Percentiles rank a stretch among this genome's conserved stretches.
These are phyloP conservation scores for Corynespora cassiicola DNA, from an alignment of 2,329 filamentous ascomycete genomes.

Conservation along the genomic window DNA sequence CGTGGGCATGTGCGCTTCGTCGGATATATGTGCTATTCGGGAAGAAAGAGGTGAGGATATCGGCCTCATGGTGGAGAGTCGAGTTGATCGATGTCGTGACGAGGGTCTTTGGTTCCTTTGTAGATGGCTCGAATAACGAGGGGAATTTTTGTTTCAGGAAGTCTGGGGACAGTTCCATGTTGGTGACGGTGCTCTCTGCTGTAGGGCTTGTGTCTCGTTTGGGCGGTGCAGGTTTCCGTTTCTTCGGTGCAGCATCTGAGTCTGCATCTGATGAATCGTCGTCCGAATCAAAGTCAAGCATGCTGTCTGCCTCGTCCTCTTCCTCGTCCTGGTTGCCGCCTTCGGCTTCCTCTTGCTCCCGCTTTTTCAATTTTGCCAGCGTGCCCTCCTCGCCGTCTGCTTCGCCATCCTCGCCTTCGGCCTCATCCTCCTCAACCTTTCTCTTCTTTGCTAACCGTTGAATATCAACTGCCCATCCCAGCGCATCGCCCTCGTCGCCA, in stretches of 20 bases:
- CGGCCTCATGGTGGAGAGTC: constrained; percentile 82
- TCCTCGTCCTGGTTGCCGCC: constrained; percentile 24
- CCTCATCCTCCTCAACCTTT: constrained; percentile 50
- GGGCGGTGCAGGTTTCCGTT: constrained; percentile 48
- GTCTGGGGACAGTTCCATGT: constrained; percentile 66
- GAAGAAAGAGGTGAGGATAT: constrained; percentile 80
- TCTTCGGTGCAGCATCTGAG: constrained; percentile 50
- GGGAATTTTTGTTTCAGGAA: constrained; percentile 67
- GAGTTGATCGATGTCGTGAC: constrained; percentile 91
- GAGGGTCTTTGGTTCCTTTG: constrained; percentile 81
- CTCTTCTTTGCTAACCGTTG: constrained; percentile 51
- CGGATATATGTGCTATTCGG: constrained; percentile 83
- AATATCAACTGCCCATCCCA: constrained; percentile 54
- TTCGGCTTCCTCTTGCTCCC: constrained; percentile 28
- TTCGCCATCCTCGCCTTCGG: constrained; percentile 22
- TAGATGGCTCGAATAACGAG: constrained; percentile 62
- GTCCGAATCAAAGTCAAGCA: constrained; percentile 68
- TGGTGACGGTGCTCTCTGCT: constrained; percentile 63
- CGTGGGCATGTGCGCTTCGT: constrained; percentile 81
- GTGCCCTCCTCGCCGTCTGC: constrained; percentile 36
- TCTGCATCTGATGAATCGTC: constrained; percentile 57
- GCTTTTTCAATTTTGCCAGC: constrained; percentile 40
- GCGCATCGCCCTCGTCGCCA: constrained; percentile 50
- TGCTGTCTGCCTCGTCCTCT: constrained; percentile 64
- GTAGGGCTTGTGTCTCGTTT: constrained; percentile 62